These are phyloP conservation scores for Beverwykella pulmonaria DNA, from an alignment of 495 filamentous ascomycete species.

Conservation along the genomic window DNA sequence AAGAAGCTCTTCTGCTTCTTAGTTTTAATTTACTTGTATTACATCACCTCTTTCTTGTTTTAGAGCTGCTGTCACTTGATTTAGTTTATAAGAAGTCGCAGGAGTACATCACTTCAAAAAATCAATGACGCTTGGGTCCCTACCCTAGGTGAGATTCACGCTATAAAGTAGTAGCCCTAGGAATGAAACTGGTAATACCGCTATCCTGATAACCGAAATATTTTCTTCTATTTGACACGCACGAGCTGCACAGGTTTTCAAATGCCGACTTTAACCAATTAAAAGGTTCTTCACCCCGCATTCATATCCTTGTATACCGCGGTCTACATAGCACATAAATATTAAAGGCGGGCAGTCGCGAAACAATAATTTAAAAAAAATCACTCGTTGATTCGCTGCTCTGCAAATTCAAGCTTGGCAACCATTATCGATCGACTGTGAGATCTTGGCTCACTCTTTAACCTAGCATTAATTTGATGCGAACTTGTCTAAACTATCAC, in stretches of 20 bases:
- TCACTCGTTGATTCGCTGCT: neutral
- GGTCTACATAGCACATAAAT: neutral
- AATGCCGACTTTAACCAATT: slow-evolving; percentile 1
- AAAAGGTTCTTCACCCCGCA: neutral
- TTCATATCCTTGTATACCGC: neutral
- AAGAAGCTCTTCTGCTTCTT: too few species aligned
- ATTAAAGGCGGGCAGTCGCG: neutral
- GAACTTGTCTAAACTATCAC: neutral
- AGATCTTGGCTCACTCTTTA: slow-evolving; percentile 4
- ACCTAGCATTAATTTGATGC: neutral
- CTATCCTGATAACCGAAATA: too few species aligned
- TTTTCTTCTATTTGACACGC: neutral
- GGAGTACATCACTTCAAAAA: too few species aligned
- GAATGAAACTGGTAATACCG: too few species aligned
- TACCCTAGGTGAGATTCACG: too few species aligned
- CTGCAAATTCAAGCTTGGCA: neutral
- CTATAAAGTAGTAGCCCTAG: too few species aligned
- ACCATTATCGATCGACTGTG: neutral
- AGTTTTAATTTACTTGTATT: too few species aligned
- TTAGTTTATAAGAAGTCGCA: too few species aligned
- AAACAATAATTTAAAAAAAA: neutral
- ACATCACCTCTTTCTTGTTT: too few species aligned
- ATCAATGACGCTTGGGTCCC: too few species aligned
- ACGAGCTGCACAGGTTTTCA: neutral
- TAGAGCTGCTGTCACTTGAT: too few species aligned